Conservation (phyloP, 2,329 filamentous ascomycete genomes). For the Dothideomycetes sp. region DNA sequence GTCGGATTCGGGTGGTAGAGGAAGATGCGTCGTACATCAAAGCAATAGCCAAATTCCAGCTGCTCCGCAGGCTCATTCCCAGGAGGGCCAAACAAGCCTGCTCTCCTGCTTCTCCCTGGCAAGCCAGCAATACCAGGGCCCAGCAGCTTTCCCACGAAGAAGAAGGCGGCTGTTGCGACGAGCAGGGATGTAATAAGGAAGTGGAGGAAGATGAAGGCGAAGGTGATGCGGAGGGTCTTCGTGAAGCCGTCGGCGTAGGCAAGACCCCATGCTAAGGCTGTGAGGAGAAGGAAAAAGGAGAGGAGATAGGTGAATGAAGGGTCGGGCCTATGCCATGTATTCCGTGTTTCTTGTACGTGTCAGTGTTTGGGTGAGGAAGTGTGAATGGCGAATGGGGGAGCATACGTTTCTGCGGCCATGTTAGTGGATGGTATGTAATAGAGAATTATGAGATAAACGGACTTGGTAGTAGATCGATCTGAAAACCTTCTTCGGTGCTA, state of each 20-base stretch:
- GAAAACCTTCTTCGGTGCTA: slow-evolving; percentile 61
- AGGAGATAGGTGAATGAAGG: slow-evolving; percentile 61
- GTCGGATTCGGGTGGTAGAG: too few relatives aligned
- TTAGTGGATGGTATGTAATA: background rate
- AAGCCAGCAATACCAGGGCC: slow-evolving; percentile 44
- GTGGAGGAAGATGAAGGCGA: slow-evolving; percentile 44
- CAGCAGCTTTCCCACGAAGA: slow-evolving; percentile 50
- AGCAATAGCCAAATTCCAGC: slow-evolving; percentile 61
- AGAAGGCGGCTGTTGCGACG: slow-evolving; percentile 52
- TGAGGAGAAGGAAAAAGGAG: slow-evolving; percentile 49
- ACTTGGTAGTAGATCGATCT: slow-evolving; percentile 61
- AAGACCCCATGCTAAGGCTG: slow-evolving; percentile 48
- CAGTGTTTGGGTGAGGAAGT: slow-evolving; percentile 5
- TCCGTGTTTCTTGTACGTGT: slow-evolving; percentile 45
- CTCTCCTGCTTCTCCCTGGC: slow-evolving; percentile 38
- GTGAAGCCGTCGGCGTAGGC: slow-evolving; percentile 37
- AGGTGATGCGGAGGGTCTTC: slow-evolving; percentile 31
- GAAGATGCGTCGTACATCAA: slow-evolving; percentile 56
- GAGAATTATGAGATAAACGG: slow-evolving; percentile 16
- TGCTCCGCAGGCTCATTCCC: slow-evolving; percentile 40
- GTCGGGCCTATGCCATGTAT: slow-evolving; percentile 59
- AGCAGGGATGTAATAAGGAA: slow-evolving; percentile 51
- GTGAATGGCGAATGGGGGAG: background rate
- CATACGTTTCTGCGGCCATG: slow-evolving; percentile 19
- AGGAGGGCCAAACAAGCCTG: slow-evolving; percentile 49